Conservation (phyloP, 805 yeast species). For the Metschnikowia koreensis region DNA sequence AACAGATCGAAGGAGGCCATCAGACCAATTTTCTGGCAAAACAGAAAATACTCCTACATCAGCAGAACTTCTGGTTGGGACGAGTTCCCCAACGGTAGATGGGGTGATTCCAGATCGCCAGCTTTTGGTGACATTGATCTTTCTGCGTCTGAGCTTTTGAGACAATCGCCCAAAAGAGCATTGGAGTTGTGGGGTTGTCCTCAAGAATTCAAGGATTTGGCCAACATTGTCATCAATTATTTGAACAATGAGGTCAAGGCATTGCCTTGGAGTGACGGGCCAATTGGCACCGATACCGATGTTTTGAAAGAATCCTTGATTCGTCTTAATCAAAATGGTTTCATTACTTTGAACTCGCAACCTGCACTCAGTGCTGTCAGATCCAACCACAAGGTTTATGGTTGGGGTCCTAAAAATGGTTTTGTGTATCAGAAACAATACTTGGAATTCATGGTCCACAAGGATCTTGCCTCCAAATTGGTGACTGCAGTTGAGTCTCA, state of each 20-base stretch:
- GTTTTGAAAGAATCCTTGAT: slow-evolving; percentile 59
- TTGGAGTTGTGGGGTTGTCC: slow-evolving; percentile 90
- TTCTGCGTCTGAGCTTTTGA: slow-evolving; percentile 72
- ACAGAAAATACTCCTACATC: slow-evolving; percentile 85
- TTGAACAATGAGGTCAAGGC: slow-evolving; percentile 67
- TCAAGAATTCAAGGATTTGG: slow-evolving; percentile 52
- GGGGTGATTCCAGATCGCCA: slow-evolving; percentile 98
- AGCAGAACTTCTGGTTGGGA: slow-evolving; percentile 93
- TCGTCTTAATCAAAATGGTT: slow-evolving; percentile 61
- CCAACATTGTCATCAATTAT: slow-evolving; percentile 64
- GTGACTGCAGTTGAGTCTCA: slow-evolving; percentile 42
- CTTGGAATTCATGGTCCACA: slow-evolving; percentile 78
- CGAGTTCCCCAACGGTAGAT: slow-evolving; percentile 97
- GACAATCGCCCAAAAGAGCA: slow-evolving; percentile 80
- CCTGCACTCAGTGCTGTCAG: slow-evolving; percentile 82
- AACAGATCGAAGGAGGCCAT: slow-evolving; percentile 76
- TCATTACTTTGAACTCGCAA: slow-evolving; percentile 87
- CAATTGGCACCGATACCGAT: slow-evolving; percentile 72
- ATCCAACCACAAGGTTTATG: slow-evolving; percentile 69
- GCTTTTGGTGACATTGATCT: slow-evolving; percentile 91
- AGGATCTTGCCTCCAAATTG: slow-evolving; percentile 37
- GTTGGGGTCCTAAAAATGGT: slow-evolving; percentile 96
- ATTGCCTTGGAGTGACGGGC: slow-evolving; percentile 95
- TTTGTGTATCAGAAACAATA: slow-evolving; percentile 94
- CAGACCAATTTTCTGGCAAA: slow-evolving; percentile 95